phyloP scores from a whole-genome alignment of 805 yeast species.

The Ogataea glucozyma region DNA sequence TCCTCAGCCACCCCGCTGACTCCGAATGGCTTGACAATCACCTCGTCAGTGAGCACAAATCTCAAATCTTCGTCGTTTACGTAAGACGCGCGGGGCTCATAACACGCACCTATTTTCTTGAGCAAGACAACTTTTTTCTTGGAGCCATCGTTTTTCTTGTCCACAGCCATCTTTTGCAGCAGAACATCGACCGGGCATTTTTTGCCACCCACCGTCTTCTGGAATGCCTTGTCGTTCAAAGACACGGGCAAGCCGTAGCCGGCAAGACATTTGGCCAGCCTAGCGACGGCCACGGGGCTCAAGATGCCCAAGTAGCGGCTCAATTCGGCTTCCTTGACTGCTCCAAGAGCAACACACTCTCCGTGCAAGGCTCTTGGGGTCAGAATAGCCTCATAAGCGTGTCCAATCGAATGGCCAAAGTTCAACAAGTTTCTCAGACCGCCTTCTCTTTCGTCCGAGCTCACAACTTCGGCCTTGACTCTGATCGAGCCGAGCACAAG shows the following conservation, averaged over 20 bases:
- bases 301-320: slow-evolving; percentile 88
- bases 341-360: slow-evolving; percentile 98
- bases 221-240: slow-evolving; percentile 68
- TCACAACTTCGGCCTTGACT: slow-evolving; percentile 93
- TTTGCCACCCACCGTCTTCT: slow-evolving; percentile 66
- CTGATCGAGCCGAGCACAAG: slow-evolving; percentile 82
- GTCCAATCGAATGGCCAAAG: slow-evolving; percentile 97
- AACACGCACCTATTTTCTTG: slow-evolving; percentile 83
- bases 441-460: slow-evolving; percentile 93
- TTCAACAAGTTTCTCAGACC: slow-evolving; percentile 88
- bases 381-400: slow-evolving; percentile 95
- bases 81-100: slow-evolving; percentile 82
- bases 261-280: slow-evolving; percentile 76
- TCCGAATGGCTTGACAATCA: slow-evolving; percentile 61
- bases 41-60: slow-evolving; percentile 81
- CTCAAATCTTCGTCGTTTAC: slow-evolving; percentile 80
- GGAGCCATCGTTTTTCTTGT: slow-evolving; percentile 93
- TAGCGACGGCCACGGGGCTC: slow-evolving; percentile 90
- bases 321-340: slow-evolving; percentile 91
- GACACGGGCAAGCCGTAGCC: slow-evolving; percentile 87
- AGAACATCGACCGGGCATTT: slow-evolving; percentile 75
- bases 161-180: slow-evolving; percentile 86
- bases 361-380: slow-evolving; percentile 97
- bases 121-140: slow-evolving; percentile 84
- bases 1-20: slow-evolving; percentile 43